These are phyloP conservation scores for Juncus inflexus DNA, from an alignment of 176 grass and related monocot genomes.

Conservation along the genomic window DNA sequence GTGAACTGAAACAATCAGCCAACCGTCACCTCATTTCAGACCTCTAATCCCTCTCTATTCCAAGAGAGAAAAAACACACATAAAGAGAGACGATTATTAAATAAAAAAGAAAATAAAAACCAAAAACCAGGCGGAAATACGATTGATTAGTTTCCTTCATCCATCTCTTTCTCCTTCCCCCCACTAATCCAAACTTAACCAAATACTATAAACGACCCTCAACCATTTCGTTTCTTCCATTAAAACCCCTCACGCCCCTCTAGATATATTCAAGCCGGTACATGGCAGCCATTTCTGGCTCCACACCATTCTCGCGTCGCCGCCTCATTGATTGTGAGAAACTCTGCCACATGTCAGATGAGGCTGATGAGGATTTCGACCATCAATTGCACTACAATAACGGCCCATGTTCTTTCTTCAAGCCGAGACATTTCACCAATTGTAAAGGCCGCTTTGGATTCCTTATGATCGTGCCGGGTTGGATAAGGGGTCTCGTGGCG, in stretches of 20 bases:
- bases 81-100: conserved; percentile 9
- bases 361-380: background rate
- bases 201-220: background rate
- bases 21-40: background rate
- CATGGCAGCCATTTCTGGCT: conserved; percentile 15
- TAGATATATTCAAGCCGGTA: background rate
- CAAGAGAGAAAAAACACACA: background rate
- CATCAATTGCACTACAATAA: conserved; percentile 14
- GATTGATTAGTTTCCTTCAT: conserved; percentile 47
- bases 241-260: background rate
- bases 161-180: conserved; percentile 33
- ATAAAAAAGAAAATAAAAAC: background rate
- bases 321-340: conserved; percentile 16
- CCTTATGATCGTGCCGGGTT: background rate
- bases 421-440: conserved; percentile 4
- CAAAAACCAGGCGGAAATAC: too few species aligned
- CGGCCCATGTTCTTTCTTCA: conserved; percentile 14
- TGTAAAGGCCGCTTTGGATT: conserved; percentile 13
- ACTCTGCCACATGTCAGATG: background rate
- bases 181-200: conserved; percentile 27
- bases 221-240: background rate
- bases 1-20: background rate
- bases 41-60: conserved; percentile 12
- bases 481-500: conserved; percentile 13
- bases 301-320: conserved; percentile 18